Evolutionary conservation across 2,329 filamentous ascomycete species (phyloP).

Genomic region (Beauveria sp.): DNA sequence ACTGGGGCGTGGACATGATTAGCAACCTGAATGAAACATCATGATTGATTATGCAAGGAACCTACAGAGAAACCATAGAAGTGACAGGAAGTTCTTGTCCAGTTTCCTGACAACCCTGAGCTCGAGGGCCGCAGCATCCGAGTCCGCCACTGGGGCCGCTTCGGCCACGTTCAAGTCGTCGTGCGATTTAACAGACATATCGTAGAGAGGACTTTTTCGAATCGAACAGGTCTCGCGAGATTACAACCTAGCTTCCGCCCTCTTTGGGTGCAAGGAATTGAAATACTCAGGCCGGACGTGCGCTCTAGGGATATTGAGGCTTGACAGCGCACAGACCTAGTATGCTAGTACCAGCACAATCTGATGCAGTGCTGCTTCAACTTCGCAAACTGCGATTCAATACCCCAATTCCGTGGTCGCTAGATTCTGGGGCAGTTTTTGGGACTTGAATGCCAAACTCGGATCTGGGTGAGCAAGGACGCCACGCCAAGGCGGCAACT

Average conservation of each 20-base stretch:
- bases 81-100: slow-evolving; percentile 3
- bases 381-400: too few species aligned
- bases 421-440: neutral
- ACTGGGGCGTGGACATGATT: neutral
- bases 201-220: too few species aligned
- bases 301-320: too few species aligned
- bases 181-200: neutral
- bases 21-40: neutral
- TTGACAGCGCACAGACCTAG: neutral
- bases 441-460: neutral
- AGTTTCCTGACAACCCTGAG: neutral
- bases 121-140: neutral
- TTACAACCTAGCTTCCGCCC: too few species aligned
- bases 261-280: too few species aligned
- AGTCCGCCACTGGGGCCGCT: too few species aligned
- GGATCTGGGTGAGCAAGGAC: neutral
- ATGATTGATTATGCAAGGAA: neutral
- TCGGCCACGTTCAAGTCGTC: neutral
- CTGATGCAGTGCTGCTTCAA: too few species aligned
- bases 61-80: slow-evolving; percentile 8
- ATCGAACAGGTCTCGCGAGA: too few species aligned
- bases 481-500: neutral
- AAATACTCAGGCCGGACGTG: too few species aligned
- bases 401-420: neutral
- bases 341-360: neutral